phyloP scores from a whole-genome alignment of 495 filamentous ascomycete genomes.

The Penicillium maclennaniae region DNA sequence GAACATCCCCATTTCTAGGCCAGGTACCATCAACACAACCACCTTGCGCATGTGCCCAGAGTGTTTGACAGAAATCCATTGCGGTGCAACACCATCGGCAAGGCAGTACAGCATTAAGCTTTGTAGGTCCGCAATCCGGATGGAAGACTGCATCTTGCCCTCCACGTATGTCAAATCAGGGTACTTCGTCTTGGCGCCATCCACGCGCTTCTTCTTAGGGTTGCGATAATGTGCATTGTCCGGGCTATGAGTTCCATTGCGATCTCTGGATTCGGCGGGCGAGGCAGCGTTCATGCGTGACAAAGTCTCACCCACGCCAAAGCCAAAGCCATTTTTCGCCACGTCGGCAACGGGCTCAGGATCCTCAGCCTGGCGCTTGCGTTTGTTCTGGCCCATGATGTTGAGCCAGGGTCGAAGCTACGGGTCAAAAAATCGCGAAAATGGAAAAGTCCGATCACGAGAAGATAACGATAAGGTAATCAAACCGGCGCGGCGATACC shows the following conservation, averaged over 20 bases:
- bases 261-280: neutral
- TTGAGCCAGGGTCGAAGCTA: neutral
- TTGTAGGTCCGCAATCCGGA: constrained; percentile 78
- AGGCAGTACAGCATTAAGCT: constrained; percentile 82
- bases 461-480: constrained; percentile 9
- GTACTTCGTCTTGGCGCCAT: constrained; percentile 66
- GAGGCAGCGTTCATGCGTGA: constrained; percentile 24
- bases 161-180: constrained; percentile 68
- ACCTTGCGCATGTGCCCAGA: constrained; percentile 74
- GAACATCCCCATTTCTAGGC: constrained; percentile 87
- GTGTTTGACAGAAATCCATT: constrained; percentile 81
- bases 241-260: constrained; percentile 7
- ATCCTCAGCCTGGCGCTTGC: constrained; percentile 34
- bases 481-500: neutral
- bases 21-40: constrained; percentile 91
- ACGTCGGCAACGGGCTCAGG: constrained; percentile 22
- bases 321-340: constrained; percentile 21
- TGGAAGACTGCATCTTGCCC: constrained; percentile 64
- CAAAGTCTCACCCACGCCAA: constrained; percentile 34
- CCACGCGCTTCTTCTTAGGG: constrained; percentile 34
- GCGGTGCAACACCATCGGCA: constrained; percentile 76
- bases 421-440: constrained; percentile 7
- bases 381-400: constrained; percentile 30
- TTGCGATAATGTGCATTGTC: constrained; percentile 24
- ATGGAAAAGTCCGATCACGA: constrained; percentile 5